Conservation (phyloP, 2,329 filamentous ascomycete genomes). For the Macrophomina pseudophaseolina region DNA sequence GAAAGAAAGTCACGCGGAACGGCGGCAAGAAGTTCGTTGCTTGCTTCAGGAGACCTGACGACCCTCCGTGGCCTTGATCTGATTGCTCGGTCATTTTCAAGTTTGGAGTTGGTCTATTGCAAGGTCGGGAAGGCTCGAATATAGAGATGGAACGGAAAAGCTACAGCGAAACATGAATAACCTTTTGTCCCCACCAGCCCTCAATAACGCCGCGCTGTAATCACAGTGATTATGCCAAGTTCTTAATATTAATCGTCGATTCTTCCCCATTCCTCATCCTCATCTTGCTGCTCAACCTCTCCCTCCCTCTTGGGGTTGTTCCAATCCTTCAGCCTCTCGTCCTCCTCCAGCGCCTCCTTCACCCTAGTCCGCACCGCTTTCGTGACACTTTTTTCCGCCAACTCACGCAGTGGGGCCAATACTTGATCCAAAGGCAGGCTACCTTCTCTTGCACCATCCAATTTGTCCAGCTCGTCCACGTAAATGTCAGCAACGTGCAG, state of each 20-base stretch:
- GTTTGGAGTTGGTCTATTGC: background rate
- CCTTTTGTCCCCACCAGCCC: slow-evolving; percentile 16
- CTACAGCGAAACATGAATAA: background rate
- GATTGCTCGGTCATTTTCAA: background rate
- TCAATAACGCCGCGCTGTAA: slow-evolving; percentile 39
- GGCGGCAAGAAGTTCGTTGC: slow-evolving; percentile 90
- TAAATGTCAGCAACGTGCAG: slow-evolving; percentile 90
- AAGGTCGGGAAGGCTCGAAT: slow-evolving; percentile 7
- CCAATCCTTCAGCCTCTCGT: slow-evolving; percentile 69
- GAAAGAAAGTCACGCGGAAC: slow-evolving; percentile 94
- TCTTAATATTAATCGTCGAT: slow-evolving; percentile 63
- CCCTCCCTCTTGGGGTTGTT: slow-evolving; percentile 32
- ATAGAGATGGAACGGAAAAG: slow-evolving; percentile 25
- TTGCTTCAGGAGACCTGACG: slow-evolving; percentile 78
- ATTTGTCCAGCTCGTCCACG: slow-evolving; percentile 84
- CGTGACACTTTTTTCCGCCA: slow-evolving; percentile 64
- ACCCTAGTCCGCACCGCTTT: slow-evolving; percentile 75
- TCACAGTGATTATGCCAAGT: slow-evolving; percentile 26
- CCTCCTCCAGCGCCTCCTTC: slow-evolving; percentile 73
- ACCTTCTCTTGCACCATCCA: slow-evolving; percentile 55
- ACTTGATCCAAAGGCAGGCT: slow-evolving; percentile 54
- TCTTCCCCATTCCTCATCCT: slow-evolving; percentile 69
- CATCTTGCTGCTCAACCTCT: slow-evolving; percentile 48
- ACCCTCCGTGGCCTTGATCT: slow-evolving; percentile 72
- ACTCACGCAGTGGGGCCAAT: slow-evolving; percentile 60